Conservation (phyloP, 768 basidiomycete genomes). For the Suillus lakei region DNA sequence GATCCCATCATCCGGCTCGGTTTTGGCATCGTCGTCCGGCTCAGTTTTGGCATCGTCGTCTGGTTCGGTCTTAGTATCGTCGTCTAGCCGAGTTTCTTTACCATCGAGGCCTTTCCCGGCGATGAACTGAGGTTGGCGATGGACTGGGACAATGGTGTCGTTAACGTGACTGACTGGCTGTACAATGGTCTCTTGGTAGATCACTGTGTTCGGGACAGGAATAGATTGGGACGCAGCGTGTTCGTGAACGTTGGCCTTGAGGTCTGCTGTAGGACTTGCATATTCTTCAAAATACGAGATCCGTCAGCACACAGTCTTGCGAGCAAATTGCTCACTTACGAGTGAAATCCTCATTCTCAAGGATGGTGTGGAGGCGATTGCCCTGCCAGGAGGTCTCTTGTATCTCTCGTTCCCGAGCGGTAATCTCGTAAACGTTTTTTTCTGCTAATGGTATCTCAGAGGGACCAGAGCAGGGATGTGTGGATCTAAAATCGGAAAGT, state of each 20-base stretch:
- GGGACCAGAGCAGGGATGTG: neutral
- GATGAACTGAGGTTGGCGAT: neutral
- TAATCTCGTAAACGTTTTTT: neutral
- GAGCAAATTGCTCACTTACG: neutral
- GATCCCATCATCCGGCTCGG: neutral
- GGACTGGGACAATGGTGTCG: neutral
- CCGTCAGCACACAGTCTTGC: neutral
- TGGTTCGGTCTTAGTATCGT: neutral
- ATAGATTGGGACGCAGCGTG: too few species aligned
- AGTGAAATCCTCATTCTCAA: neutral
- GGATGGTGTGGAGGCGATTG: neutral
- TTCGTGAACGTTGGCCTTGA: neutral
- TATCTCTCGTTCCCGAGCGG: neutral
- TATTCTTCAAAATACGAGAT: neutral
- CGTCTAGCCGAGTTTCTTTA: neutral
- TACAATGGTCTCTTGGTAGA: neutral
- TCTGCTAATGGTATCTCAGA: neutral
- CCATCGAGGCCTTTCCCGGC: neutral
- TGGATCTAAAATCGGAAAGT: too few species aligned
- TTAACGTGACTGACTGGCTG: neutral
- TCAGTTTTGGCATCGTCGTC: neutral
- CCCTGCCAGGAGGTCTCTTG: neutral
- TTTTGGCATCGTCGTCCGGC: neutral
- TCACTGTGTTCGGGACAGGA: neutral
- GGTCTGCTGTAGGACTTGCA: neutral